Base-by-base conservation (phyloP, 306 rosid species). In the Gastrolobium villosum region DNA sequence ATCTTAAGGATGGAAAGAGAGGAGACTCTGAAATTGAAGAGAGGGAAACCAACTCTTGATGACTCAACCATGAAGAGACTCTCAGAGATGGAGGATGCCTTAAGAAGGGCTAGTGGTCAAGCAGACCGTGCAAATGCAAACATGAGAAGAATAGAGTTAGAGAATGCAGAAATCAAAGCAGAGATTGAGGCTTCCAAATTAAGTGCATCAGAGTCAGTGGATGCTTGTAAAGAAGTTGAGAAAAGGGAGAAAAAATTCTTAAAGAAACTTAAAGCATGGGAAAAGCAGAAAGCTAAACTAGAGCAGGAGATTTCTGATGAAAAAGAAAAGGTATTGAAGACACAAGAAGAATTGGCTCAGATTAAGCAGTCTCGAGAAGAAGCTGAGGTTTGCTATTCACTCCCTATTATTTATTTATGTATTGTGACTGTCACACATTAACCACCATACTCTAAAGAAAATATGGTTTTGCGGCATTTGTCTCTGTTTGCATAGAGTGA, bases 111-210 rank as follows among this genome's bases (percentile, higher is more conserved):
- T 41, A 89, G 91, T 77, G 87, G 86, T 86, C 89, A 91, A 80
- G 97, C 89, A 82, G 94, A 91, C 87, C 81, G 87, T 14, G 90
- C 94, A 49, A 87, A 89, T 89, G 88, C 89, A 6, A 86, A 86
- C 32, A 94, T 89, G 74, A 88, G 90, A 36, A 82, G 86, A 20
- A 91, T 91, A 32, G 94, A 91, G 85, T 75, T 64, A 6, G 94
- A 91, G 88, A 87, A 91, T 83, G 97, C 97, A 39, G 94, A 89
- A 79, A 88, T 91, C 64, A 87, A 84, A 70, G 94, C 97, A 76
- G 97, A 91, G 86, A 89, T 88, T 91, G 94, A 89, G 87, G 97
- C 97, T 79, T 89, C 90, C 44, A 91, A 91, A 72, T 66, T 91
- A 85, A 91, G 97, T 83, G 92, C 97, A 6, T 86, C 91, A 39